These are phyloP conservation scores for Dissophora globulifera DNA, from an alignment of 192 early-diverging fungal genomes.

Conservation along the genomic window DNA sequence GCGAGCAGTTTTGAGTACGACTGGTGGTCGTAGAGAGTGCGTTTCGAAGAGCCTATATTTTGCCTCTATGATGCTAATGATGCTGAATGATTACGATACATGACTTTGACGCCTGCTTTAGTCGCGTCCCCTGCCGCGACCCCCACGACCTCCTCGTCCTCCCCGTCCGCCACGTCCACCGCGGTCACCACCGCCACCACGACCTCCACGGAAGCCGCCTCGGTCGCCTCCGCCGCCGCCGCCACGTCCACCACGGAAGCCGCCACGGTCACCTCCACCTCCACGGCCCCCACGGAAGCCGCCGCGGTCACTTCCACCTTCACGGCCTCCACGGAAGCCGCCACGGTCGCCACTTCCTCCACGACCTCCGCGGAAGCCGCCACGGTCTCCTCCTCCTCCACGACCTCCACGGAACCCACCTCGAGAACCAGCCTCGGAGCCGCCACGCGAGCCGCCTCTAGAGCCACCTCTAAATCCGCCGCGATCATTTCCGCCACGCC, in stretches of 20 bases:
- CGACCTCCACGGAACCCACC: slow-evolving; percentile 34
- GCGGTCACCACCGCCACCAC: background rate
- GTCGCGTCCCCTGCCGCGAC: slow-evolving; percentile 37
- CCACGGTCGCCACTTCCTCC: slow-evolving; percentile 12
- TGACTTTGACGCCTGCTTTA: slow-evolving; percentile 1
- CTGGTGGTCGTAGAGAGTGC: no score
- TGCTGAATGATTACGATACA: no score
- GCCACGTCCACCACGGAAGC: slow-evolving; percentile 12
- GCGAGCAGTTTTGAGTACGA: background rate
- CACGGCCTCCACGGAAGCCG: slow-evolving; percentile 25
- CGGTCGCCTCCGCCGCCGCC: slow-evolving; percentile 3
- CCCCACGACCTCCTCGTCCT: background rate
- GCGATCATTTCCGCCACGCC: slow-evolving; percentile 15
- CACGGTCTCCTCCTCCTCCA: slow-evolving; percentile 7
- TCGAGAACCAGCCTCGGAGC: slow-evolving; percentile 10
- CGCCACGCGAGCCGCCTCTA: slow-evolving; percentile 23
- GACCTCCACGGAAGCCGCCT: slow-evolving; percentile 2
- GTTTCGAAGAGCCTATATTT: no score
- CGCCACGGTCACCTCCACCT: slow-evolving; percentile 1
- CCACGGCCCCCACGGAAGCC: background rate
- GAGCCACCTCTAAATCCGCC: slow-evolving; percentile 5
- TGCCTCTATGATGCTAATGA: no score
- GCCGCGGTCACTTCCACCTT: slow-evolving; percentile 8
- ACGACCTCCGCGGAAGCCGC: slow-evolving; percentile 7
- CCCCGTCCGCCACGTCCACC: slow-evolving; percentile 8